These are phyloP conservation scores for Cucurbita argyrosperma DNA, from an alignment of 306 rosid genomes.

Conservation along the genomic window DNA sequence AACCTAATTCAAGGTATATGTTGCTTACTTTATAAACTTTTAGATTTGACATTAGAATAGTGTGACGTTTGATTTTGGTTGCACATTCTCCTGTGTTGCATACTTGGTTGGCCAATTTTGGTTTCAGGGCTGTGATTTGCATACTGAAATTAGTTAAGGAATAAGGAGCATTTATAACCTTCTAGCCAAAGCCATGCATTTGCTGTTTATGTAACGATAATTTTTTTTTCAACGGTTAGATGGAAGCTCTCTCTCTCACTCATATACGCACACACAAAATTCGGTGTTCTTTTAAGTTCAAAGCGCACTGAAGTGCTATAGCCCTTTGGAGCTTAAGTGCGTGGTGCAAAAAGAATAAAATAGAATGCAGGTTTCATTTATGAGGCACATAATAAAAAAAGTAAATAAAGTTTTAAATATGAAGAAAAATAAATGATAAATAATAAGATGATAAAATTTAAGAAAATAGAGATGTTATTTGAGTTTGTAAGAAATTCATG, in stretches of 20 bases:
- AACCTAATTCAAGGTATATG: conserved; percentile 90
- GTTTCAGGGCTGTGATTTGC: neutral
- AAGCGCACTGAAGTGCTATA: neutral
- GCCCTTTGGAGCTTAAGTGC: neutral
- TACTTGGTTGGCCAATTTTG: neutral
- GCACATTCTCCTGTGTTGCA: neutral
- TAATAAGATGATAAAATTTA: no score
- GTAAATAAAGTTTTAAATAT: neutral
- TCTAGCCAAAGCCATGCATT: neutral
- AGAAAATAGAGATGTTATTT: neutral
- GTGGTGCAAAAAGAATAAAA: neutral
- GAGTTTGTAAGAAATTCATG: neutral
- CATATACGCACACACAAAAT: no score
- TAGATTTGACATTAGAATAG: neutral
- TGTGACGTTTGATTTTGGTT: neutral
- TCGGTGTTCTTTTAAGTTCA: neutral
- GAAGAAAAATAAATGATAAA: neutral
- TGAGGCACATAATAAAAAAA: neutral
- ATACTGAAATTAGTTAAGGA: neutral
- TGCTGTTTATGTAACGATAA: neutral
- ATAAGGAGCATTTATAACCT: neutral
- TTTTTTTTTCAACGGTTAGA: neutral
- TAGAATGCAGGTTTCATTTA: neutral
- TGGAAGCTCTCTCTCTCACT: neutral
- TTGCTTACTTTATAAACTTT: neutral